These are phyloP conservation scores for Tilletia horrida DNA, from an alignment of 1,284 basidiomycete genomes.

Conservation along the genomic window DNA sequence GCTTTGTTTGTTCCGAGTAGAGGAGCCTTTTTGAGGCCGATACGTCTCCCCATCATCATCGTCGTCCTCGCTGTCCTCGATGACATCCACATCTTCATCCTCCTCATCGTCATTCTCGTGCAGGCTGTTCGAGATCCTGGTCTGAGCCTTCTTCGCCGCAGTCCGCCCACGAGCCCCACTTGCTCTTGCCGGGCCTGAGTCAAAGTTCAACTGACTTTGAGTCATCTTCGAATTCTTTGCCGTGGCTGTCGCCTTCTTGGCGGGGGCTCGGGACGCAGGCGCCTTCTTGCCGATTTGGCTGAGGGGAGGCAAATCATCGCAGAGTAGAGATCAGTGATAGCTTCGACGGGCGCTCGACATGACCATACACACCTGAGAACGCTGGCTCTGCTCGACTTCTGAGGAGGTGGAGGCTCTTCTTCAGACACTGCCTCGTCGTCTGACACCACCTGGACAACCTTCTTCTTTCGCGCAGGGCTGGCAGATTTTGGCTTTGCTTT, in stretches of 20 bases:
- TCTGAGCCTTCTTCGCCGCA: constrained; percentile 18
- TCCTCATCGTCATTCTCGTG: constrained; percentile 25
- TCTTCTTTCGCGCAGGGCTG: background rate
- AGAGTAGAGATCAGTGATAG: no score
- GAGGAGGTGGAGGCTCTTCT: background rate
- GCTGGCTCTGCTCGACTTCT: background rate
- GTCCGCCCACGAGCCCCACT: background rate
- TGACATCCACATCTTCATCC: constrained; percentile 18
- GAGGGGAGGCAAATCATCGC: constrained; percentile 14
- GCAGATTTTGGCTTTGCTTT: constrained; percentile 8
- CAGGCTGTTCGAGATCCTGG: constrained; percentile 32
- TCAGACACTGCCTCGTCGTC: no score
- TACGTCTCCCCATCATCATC: constrained; percentile 21
- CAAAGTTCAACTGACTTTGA: background rate
- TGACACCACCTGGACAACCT: background rate
- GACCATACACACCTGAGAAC: background rate
- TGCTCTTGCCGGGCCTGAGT: background rate
- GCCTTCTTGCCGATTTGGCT: constrained; percentile 5
- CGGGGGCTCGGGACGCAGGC: background rate
- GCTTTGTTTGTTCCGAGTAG: background rate
- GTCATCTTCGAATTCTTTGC: background rate
- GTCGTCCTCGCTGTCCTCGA: constrained; percentile 25
- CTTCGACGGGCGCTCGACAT: no score
- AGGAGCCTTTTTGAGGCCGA: background rate
- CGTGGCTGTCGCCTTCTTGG: constrained; percentile 2